These are phyloP conservation scores for Pulveroboletus sp. DNA, from an alignment of 768 basidiomycete species.

Conservation along the genomic window DNA sequence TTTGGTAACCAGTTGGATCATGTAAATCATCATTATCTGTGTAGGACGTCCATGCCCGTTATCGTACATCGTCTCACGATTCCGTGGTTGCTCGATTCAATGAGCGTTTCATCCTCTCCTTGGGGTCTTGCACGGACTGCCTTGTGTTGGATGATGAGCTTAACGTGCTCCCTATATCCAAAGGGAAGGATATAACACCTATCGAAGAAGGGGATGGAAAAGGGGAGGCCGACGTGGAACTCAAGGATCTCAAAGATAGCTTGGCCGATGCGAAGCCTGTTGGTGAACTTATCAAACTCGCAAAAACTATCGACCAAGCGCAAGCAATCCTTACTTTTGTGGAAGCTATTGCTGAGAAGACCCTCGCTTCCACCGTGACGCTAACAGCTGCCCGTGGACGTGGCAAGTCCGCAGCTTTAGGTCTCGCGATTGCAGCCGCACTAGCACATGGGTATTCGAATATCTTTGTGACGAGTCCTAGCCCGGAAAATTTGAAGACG, in stretches of 20 bases:
- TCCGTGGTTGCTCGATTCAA: conserved; percentile 94
- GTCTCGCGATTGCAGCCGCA: conserved; percentile 90
- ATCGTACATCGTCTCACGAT: conserved; percentile 89
- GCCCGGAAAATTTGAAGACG: conserved; percentile 96
- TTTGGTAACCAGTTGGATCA: not conserved
- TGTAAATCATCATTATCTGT: not conserved
- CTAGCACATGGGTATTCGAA: conserved; percentile 94
- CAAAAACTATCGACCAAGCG: conserved; percentile 93
- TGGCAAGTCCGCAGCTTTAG: conserved; percentile 96
- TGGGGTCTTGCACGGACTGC: conserved; percentile 90
- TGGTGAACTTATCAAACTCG: conserved; percentile 84
- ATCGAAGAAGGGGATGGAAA: conserved; percentile 50
- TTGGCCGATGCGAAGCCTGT: conserved; percentile 82
- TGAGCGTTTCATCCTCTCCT: conserved; percentile 96
- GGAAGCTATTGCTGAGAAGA: conserved; percentile 91
- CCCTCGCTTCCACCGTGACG: conserved; percentile 90
- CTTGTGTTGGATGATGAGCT: conserved; percentile 96
- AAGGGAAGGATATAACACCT: conserved; percentile 86
- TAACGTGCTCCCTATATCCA: conserved; percentile 94
- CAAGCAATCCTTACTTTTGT: conserved; percentile 93
- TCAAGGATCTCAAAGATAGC: conserved; percentile 75
- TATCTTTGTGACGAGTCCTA: conserved; percentile 96
- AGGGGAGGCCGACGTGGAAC: conserved; percentile 57
- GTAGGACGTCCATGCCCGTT: conserved; percentile 94
- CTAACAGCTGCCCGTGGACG: conserved; percentile 93